These are phyloP conservation scores for Miamiensis avidus DNA, from an alignment of 169 alveolate species.

Conservation along the genomic window DNA sequence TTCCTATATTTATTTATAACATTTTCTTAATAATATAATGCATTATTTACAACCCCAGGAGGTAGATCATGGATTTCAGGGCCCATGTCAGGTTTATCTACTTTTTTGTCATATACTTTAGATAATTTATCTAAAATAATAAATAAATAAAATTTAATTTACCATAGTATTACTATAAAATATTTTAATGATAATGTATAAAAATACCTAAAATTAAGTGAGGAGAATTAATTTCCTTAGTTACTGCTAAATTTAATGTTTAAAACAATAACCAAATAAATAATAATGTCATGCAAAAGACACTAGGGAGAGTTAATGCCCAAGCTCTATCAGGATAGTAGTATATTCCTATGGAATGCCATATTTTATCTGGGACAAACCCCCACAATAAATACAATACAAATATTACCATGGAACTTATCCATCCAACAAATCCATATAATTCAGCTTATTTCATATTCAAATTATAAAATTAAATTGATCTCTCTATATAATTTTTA, in stretches of 20 bases:
- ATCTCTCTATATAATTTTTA: too few species aligned
- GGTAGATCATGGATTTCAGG: conserved; percentile 48
- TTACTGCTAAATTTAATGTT: conserved; percentile 22
- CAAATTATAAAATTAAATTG: too few species aligned
- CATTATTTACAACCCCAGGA: conserved; percentile 32
- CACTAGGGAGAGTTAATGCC: conserved; percentile 36
- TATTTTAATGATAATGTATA: too few species aligned
- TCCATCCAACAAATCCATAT: conserved; percentile 46
- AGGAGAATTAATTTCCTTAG: conserved; percentile 14
- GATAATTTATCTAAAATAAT: conserved; percentile 24
- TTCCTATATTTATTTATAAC: background rate
- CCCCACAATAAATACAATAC: conserved; percentile 31
- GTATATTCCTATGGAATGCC: conserved; percentile 27
- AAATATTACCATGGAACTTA: conserved; percentile 24
- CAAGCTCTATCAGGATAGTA: conserved; percentile 36
- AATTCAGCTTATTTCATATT: conserved; percentile 43
- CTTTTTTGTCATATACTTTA: conserved; percentile 24
- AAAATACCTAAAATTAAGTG: conserved; percentile 25
- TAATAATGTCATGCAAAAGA: conserved; percentile 26
- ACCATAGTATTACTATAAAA: background rate
- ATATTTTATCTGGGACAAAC: conserved; percentile 25
- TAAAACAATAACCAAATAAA: conserved; percentile 21
- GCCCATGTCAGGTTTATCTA: conserved; percentile 25
- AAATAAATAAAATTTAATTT: background rate
- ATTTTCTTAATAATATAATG: conserved; percentile 19